Base-by-base conservation (phyloP, 2,329 filamentous ascomycete species). In the Ophiostoma sp. region DNA sequence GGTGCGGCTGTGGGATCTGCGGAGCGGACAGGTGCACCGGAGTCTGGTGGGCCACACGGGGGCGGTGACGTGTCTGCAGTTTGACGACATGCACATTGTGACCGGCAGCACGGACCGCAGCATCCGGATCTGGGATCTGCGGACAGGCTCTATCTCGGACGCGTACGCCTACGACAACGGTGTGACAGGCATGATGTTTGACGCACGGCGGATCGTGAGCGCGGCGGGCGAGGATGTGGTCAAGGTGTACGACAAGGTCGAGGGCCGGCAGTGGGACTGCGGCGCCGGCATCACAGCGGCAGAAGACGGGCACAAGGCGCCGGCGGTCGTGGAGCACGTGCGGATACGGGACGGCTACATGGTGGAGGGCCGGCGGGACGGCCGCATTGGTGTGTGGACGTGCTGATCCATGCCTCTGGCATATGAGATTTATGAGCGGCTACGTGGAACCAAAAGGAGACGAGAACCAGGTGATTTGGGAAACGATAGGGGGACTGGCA, bases 61-160 rank as follows among this genome's bases (percentile, higher is more conserved):
- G 0, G 91, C 95, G 0, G 92, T 99, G 68, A 97, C 95, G 4
- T 92, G 91, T 75, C 81, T 99, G 73, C 95, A 98, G 76, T 99
- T 99, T 76, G 95, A 99, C 76, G 93, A 98, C 75, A 87, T 96
- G 45, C 93, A 97, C 79, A 81, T 99, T 69, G 92, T 99, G 65
- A 99, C 95, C 27, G 94, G 93, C 68, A 97, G 93, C 79, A 79
- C 91, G 75, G 95, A 99, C 79, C 86, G 95, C 75, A 98, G 94
- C 77, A 91, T 99, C 76, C 84, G 95, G 93, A 98, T 99, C 76
- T 99, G 95, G 95, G 95, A 99, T 79, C 89, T 99, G 68, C 91
- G 95, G 67, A 98, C 93, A 12, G 95, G 95, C 63, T 93, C 93
- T 45, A 97, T 99, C 74, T 90, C 90, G 77, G 95, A 99, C 77